Evolutionary conservation across 2,329 filamentous ascomycete species (phyloP), one percentile per base, ranked within the genome.

Genomic region (Talaromyces verruculosus): DNA sequence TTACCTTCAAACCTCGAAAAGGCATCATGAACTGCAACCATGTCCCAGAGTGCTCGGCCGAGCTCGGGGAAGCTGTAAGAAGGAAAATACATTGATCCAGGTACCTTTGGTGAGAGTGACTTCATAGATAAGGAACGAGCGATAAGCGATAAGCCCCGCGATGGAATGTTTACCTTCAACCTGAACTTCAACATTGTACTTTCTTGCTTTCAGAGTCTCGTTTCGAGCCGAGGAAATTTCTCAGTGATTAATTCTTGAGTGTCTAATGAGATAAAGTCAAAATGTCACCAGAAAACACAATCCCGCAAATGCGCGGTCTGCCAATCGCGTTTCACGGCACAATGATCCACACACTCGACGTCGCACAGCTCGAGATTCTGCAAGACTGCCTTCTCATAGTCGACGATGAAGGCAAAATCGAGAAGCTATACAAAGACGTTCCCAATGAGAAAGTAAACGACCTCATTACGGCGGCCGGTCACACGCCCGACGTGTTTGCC

Each of bases 271-370:
- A 25, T 15, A 25, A 28, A 37, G n/a, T 37, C 33, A 60, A 39
- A 19, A 60, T 60, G 57, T 30, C 37, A 30, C 37, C 15, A 30
- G 19, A 45, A 60, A 45, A 22, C 15, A 41, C 65, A 45, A 55
- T 61, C 6, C 65, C 65, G 25, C 61, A 35, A 10, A 19, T 64
- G 47, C 63, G 59, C 7, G 71, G 72, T 1, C 68, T 72, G 0
- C 73, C 72, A 13, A 69, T 77, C 1, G 74, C 72, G 57, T 76
- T 79, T 59, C 70, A 78, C 60, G 77, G 77, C 62, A 76, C 76
- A 0, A 62, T 76, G 3, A 73, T 78, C 49, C 77, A 79, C 67
- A 73, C 73, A 7, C 67, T 67, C 19, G 64, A 66, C 28, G 62
- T 71, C 15, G 41, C 66, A 1, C 60, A 70, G 0, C 71, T 78